Conservation (phyloP, 2,329 filamentous ascomycete genomes). For the Rhynchosporium graminicola region DNA sequence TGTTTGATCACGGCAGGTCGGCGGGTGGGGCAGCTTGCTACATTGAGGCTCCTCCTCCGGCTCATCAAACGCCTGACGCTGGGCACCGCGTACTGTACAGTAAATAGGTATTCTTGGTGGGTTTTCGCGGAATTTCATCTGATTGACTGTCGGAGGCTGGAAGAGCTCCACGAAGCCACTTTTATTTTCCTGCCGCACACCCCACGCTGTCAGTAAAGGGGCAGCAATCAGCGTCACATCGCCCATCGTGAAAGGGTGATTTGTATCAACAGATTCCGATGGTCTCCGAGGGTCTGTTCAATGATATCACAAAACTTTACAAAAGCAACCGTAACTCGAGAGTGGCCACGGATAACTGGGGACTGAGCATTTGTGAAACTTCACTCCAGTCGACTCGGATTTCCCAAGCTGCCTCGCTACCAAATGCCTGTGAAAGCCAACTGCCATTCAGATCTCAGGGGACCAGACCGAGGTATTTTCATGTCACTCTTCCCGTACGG, state of each 20-base stretch:
- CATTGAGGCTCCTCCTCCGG: constrained; percentile 24
- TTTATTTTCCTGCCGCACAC: background rate
- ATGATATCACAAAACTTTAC: background rate
- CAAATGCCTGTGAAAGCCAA: constrained; percentile 6
- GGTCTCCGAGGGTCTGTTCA: constrained; percentile 17
- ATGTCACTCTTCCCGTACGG: constrained; percentile 23
- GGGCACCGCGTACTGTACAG: background rate
- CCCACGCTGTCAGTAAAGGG: constrained; percentile 21
- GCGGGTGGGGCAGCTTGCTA: constrained; percentile 9
- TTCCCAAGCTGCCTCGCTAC: constrained; percentile 30
- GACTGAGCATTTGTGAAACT: constrained; percentile 34
- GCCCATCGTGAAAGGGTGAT: constrained; percentile 25
- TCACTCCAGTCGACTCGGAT: constrained; percentile 25
- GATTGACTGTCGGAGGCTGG: constrained; percentile 27
- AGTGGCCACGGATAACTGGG: constrained; percentile 28
- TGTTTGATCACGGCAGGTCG: constrained; percentile 26
- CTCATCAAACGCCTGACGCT: constrained; percentile 30
- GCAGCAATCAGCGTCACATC: constrained; percentile 21
- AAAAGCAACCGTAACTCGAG: constrained; percentile 21
- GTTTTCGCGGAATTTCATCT: constrained; percentile 26
- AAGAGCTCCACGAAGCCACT: constrained; percentile 19
- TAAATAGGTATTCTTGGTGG: background rate
- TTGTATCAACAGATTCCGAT: constrained; percentile 19
- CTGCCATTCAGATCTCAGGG: constrained; percentile 22
- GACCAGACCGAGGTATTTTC: constrained; percentile 16